Percentiles rank a stretch among this genome's conserved stretches.
Evolutionary conservation across 768 basidiomycete species (phyloP).

Genomic region (Mycena galopus): DNA sequence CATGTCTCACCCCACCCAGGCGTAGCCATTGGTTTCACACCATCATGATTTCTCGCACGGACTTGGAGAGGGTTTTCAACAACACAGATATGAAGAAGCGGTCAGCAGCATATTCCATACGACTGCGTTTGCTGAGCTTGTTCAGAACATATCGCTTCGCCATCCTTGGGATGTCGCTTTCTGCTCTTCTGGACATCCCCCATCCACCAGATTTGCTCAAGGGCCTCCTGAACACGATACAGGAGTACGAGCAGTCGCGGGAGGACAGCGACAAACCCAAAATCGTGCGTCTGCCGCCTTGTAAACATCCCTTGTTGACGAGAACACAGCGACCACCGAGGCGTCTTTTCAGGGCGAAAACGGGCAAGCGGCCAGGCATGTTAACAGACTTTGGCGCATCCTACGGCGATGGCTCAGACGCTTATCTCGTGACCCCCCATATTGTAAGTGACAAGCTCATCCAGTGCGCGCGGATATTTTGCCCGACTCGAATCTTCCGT

Average conservation of each 20-base stretch:
- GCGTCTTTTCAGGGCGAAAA: slow-evolving; percentile 73
- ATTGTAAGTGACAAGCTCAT: slow-evolving; percentile 63
- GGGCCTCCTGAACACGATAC: slow-evolving; percentile 76
- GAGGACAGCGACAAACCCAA: slow-evolving; percentile 81
- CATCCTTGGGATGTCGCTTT: slow-evolving; percentile 88
- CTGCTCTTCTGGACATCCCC: slow-evolving; percentile 83
- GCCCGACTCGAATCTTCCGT: not conserved
- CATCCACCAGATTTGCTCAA: slow-evolving; percentile 86
- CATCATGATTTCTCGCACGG: slow-evolving; percentile 79
- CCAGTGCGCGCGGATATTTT: not conserved
- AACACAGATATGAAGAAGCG: slow-evolving; percentile 84
- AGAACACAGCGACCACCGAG: slow-evolving; percentile 42
- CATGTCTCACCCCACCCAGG: slow-evolving; percentile 51
- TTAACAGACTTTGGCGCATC: slow-evolving; percentile 72
- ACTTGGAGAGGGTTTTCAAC: slow-evolving; percentile 81
- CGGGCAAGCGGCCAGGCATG: slow-evolving; percentile 67
- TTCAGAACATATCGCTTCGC: slow-evolving; percentile 85
- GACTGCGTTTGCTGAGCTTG: not conserved
- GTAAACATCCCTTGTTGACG: not conserved
- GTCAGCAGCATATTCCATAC: slow-evolving; percentile 53
- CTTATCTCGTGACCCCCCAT: slow-evolving; percentile 80
- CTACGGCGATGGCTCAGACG: slow-evolving; percentile 70
- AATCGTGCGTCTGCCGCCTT: slow-evolving; percentile 52
- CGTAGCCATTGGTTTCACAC: slow-evolving; percentile 92
- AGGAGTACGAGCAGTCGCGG: slow-evolving; percentile 84